Conservation (phyloP, 257 asterid species). For the Echium plantagineum region DNA sequence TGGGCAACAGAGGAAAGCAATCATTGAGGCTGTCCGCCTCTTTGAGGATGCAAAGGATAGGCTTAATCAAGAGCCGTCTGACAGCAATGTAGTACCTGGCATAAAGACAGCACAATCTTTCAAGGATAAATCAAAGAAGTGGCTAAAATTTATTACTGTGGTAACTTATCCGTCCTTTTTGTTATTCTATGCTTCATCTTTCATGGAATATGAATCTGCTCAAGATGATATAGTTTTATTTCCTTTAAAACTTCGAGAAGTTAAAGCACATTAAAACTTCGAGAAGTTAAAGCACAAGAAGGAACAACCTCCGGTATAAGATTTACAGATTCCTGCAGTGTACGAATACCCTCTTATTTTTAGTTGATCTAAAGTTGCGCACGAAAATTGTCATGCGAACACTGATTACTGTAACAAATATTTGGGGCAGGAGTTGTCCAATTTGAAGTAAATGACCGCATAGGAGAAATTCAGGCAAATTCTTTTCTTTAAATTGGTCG, state of each 20-base stretch:
- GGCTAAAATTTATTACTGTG: slow-evolving; percentile 84
- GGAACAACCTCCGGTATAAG: neutral
- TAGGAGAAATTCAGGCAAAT: neutral
- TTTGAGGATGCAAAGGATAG: slow-evolving; percentile 51
- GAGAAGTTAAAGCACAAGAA: neutral
- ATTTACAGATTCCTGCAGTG: too few relatives aligned
- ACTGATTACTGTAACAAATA: neutral
- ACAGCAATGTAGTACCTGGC: slow-evolving; percentile 28
- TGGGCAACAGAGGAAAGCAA: slow-evolving; percentile 90
- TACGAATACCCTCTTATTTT: neutral
- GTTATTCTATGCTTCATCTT: neutral
- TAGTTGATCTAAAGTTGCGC: neutral
- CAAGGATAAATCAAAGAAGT: slow-evolving; percentile 87
- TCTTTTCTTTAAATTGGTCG: neutral
- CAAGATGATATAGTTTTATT: neutral
- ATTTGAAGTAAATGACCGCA: neutral
- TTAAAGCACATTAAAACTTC: neutral
- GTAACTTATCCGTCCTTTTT: slow-evolving; percentile 20
- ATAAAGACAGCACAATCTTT: slow-evolving; percentile 54
- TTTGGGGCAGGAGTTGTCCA: neutral
- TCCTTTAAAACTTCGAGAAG: neutral
- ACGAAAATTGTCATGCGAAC: neutral
- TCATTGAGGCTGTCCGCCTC: slow-evolving; percentile 78
- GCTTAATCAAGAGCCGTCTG: slow-evolving; percentile 27
- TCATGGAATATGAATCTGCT: neutral